Evolutionary conservation across 208 protist genomes (phyloP), one percentile per base, ranked within the genome.

Genomic region (Crithidia brevicula): DNA sequence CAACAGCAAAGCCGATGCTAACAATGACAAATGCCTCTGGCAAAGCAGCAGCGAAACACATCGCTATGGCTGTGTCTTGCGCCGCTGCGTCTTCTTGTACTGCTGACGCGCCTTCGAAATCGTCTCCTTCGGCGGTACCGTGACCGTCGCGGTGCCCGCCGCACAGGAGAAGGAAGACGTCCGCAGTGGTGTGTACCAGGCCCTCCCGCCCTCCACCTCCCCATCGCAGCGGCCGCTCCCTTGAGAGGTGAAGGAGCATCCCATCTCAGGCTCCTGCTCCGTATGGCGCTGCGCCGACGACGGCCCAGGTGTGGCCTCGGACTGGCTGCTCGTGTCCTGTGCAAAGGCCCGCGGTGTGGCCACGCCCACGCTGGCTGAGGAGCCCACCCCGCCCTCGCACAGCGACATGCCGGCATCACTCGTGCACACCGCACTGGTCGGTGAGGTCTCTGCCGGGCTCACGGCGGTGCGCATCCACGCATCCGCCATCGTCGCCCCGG

Each of bases 101-200:
- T 60, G 63, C 40, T 60, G 63, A 43, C 50, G 52, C 51, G 31
- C 25, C 50, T 69, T 54, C n/a, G 52, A 61, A 10, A 28, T 3
- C 23, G 22, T 59, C 18, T 51, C 30, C 49, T 46, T 30, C 38
- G 34, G 43, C 23, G 36, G 22, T 7, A 28, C 28, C 7, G 34
- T 3, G 49, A 22, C 62, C 8, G 36, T 33, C 28, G 27, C n/a
- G n/a, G n/a, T 13, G 18, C n/a, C 50, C 6, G 59, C 28, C 13
- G 31, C 10, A 3, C 8, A 15, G 1, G 36, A 45, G 2, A 40
- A 40, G 36, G 36, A 40, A 40, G 36, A 23, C 36, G 9, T 23
- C 11, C 54, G 28, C 54, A 4, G 54, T 31, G 5, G 54, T 60
- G 22, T 46, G 36, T 40, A 40, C 10, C 36, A 16, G 8, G 36